phyloP scores from a whole-genome alignment of 75 land plant genomes.

The Cunninghamia lanceolata region DNA sequence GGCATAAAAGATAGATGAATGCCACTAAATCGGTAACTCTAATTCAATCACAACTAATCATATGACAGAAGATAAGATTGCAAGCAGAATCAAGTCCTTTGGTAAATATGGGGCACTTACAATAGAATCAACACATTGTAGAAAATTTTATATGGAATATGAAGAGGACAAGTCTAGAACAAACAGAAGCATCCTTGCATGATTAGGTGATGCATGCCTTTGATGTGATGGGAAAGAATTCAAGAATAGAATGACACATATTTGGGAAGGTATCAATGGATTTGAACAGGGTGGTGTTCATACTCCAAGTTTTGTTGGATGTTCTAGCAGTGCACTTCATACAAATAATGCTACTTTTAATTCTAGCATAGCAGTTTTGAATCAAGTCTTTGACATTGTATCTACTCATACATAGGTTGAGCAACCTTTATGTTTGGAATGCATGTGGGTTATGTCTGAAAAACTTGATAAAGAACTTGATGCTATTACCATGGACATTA shows the following conservation, averaged over 20 bases:
- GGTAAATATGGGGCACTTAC: not conserved
- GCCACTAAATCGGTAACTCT: not conserved
- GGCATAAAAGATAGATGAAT: not conserved
- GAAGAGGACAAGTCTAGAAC: not conserved
- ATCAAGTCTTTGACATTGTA: too few species aligned
- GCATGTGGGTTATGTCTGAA: conserved; percentile 87
- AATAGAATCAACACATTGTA: not conserved
- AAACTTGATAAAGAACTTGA: conserved; percentile 94
- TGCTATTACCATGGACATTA: conserved; percentile 82
- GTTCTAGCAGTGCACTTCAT: too few species aligned
- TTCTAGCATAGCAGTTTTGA: too few species aligned
- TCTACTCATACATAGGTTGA: conserved; percentile 72
- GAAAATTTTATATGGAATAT: not conserved
- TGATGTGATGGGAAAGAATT: conserved; percentile 85
- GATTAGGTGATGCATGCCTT: conserved; percentile 69
- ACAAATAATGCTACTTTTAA: too few species aligned
- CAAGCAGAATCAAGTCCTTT: not conserved
- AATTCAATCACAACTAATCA: not conserved
- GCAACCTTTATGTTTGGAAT: conserved; percentile 97
- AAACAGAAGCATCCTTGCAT: conserved; percentile 34
- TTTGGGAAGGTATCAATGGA: too few species aligned
- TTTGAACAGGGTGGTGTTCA: too few species aligned
- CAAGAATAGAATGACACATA: too few species aligned
- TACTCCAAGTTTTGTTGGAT: too few species aligned
- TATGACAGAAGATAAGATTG: not conserved